phyloP scores from a whole-genome alignment of 2,329 filamentous ascomycete genomes.

The Sporothrix curviconia region DNA sequence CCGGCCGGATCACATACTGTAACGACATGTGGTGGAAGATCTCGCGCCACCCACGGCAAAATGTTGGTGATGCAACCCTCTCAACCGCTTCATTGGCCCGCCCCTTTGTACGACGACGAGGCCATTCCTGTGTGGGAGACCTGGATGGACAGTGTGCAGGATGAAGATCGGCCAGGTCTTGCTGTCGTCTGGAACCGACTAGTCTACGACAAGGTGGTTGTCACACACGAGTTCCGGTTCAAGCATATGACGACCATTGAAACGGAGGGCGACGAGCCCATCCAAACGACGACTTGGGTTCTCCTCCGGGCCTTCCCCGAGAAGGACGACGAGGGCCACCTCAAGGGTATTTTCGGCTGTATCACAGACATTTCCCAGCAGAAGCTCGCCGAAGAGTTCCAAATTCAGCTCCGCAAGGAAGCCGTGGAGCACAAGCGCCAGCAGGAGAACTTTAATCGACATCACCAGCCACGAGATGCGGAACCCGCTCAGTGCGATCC shows the following conservation, averaged over 20 bases:
- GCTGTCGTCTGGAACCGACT: conserved; percentile 57
- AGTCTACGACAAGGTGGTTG: conserved; percentile 52
- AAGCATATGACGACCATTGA: conserved; percentile 62
- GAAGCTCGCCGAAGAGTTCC: conserved; percentile 76
- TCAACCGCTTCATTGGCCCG: too few species aligned
- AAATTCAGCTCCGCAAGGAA: conserved; percentile 70
- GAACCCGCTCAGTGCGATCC: conserved; percentile 66
- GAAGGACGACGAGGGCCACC: conserved; percentile 52
- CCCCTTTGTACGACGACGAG: not conserved
- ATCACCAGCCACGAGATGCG: conserved; percentile 72
- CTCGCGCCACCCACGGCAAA: conserved; percentile 51
- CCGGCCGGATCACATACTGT: conserved; percentile 67
- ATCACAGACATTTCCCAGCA: conserved; percentile 82
- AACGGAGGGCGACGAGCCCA: conserved; percentile 44
- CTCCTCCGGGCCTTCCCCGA: conserved; percentile 72
- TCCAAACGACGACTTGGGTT: conserved; percentile 54
- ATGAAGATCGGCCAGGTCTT: conserved; percentile 57
- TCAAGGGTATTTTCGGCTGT: conserved; percentile 72
- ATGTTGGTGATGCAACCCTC: too few species aligned
- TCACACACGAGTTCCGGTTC: conserved; percentile 70
- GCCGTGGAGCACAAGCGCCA: conserved; percentile 73
- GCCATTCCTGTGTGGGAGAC: conserved; percentile 24
- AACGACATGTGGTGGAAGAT: conserved; percentile 76
- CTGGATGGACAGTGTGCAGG: conserved; percentile 67
- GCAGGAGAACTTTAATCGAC: conserved; percentile 65